Base-by-base conservation (phyloP, 192 early-diverging fungal species). In the Funneliformis mosseae region DNA sequence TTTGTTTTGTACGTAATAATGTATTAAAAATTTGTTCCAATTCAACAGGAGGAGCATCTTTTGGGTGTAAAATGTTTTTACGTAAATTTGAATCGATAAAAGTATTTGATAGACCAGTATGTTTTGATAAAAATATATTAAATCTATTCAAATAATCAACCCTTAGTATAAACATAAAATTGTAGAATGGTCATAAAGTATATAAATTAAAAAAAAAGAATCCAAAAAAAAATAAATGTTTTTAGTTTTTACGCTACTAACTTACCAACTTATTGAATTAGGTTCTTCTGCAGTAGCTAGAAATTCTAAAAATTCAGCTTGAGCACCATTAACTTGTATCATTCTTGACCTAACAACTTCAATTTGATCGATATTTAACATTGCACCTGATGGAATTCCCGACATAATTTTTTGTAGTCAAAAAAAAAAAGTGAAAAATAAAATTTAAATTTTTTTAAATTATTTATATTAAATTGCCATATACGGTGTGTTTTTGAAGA, bases 341-440 rank as follows among this genome's bases (percentile, higher is more conserved):
- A 75, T 60, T 41, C 74, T 59, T n/a, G 74, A 75, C 39, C 55
- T 75, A 75, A 75, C 74, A 60, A 23, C n/a, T 75, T 75, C 48
- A 59, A 75, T 28, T 12, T 75, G 38, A 75, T 75, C 74, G 28
- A 43, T 27, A 12, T 59, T 59, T 9, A 12, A 12, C 16, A 39
- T 41, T 27, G 39, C 39, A 43, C 45, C 45, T 73, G 27, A 21
- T 5, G 71, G 2, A 28, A 28, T 16, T 9, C 28, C 27, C 33
- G 33, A 33, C 33, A 33, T 33, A 33, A 33, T 33, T 33, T n/a
- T 33, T 33, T 33, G 33, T 33, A 33, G 33, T 33, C 33, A 33
- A 33, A 33, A 33, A 33, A 33, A 33, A 33, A 33, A 33, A 33
- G 33, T 33, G 33, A 33, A 33, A 33, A 33, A 33, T 2, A 33